Base-by-base conservation (phyloP, 1,139 yeast genomes). In the Casaregolazyma lundiana region DNA sequence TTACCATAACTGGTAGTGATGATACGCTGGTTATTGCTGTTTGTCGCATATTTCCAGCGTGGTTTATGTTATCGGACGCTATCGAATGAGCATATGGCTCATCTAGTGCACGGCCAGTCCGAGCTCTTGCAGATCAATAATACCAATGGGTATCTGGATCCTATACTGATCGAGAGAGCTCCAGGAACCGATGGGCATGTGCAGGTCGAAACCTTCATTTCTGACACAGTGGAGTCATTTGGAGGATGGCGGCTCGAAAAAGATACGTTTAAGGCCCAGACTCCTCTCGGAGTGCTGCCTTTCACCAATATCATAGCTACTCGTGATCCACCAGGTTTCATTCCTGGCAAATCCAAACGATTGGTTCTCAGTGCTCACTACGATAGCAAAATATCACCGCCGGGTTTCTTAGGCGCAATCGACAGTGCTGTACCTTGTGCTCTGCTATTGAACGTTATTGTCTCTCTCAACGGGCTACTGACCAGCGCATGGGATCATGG, bases 361-460 rank as follows among this genome's bases (percentile, higher is more conserved):
- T 52, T 76, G 17, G 68, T 75, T 0, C 53, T 76, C 3, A 76
- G 76, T 2, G 83, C 80, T 0, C 84, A 78, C 55, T 78, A 76
- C 51, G 84, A 78, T 57, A 71, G 80, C 2, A 68, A 75, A 52
- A 50, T 65, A 5, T 59, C 59, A 6, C 80, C 80, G 1, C 63
- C 63, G n/a, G 81, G 81, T 2, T 77, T 78, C 46, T 63, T 77
- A 35, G 84, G 84, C 2, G 84, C 81, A 1, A 75, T 69, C 35
- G 84, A 78, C 57, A 73, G 79, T 48, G 81, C 80, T 2, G 78
- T 71, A 1, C 76, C 83, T 0, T 77, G 82, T 58, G 78, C 77
- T 0, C 63, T 78, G 21, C 55, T 78, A 35, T 55, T 78, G 51
- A 73, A 75, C 52, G 55, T 73, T 2, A 75, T 78, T 4, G 59